Percentiles rank a stretch among this genome's conserved stretches.
phyloP scores from a whole-genome alignment of 345 rosid genomes.

The Gossypium anomalum region DNA sequence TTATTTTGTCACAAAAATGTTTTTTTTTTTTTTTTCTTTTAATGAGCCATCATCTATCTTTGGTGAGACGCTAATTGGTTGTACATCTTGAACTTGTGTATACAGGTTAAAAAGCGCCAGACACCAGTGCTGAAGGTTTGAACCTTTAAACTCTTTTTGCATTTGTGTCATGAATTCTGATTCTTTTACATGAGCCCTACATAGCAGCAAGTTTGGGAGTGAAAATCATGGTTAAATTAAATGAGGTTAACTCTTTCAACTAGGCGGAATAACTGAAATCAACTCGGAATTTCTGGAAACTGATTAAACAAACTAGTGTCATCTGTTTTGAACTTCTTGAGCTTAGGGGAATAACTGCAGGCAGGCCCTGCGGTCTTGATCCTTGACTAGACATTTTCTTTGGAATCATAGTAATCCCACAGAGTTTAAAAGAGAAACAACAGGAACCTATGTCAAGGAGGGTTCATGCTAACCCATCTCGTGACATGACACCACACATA shows the following conservation, averaged over 20 bases:
- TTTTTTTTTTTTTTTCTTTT: background rate
- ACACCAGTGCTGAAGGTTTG: conserved; percentile 59
- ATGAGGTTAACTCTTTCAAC: background rate
- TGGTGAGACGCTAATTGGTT: background rate
- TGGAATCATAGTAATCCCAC: background rate
- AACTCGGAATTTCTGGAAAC: background rate
- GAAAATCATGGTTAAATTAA: background rate
- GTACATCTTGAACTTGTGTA: conserved; percentile 7
- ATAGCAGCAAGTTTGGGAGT: background rate
- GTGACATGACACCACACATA: background rate
- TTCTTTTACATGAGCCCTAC: background rate
- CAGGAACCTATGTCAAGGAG: background rate
- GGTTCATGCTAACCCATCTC: background rate
- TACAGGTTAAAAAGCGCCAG: conserved; percentile 76
- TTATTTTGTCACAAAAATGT: background rate
- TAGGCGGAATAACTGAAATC: background rate
- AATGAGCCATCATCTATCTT: background rate
- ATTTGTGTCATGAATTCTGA: background rate
- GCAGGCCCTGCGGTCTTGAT: conserved; percentile 5
- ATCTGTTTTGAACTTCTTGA: background rate
- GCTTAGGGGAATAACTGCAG: background rate
- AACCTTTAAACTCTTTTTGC: conserved; percentile 5
- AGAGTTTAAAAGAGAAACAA: background rate
- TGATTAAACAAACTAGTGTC: background rate
- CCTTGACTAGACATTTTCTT: background rate